Conservation (phyloP, 139 green algal species). For the Mesotaenium endlicherianum region DNA sequence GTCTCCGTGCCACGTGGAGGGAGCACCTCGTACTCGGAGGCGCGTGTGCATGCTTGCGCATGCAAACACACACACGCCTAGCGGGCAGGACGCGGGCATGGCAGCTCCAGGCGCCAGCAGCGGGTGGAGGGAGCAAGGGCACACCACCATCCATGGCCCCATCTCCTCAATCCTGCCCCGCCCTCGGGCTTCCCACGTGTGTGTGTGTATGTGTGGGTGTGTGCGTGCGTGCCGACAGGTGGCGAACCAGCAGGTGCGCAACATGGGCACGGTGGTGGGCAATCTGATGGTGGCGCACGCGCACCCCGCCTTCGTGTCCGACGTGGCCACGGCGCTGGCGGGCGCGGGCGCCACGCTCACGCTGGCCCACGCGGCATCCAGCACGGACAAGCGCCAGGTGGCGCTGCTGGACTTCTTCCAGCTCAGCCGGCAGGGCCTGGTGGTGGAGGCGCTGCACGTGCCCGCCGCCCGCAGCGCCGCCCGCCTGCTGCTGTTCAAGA, state of each 20-base stretch:
- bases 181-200: too few relatives aligned
- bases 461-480: neutral
- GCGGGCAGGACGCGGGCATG: too few relatives aligned
- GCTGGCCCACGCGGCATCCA: neutral
- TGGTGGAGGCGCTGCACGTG: slow-evolving; percentile 8
- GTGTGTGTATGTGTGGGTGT: neutral
- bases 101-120: too few relatives aligned
- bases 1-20: too few relatives aligned
- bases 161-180: too few relatives aligned
- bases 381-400: neutral
- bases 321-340: slow-evolving; percentile 24
- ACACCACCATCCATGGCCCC: too few relatives aligned
- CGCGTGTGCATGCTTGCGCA: too few relatives aligned
- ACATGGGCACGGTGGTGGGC: slow-evolving; percentile 66
- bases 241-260: slow-evolving; percentile 67
- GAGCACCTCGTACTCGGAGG: too few relatives aligned
- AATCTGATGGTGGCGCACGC: slow-evolving; percentile 62
- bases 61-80: too few relatives aligned
- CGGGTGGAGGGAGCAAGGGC: too few relatives aligned
- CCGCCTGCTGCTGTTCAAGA: neutral
- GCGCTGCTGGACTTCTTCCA: neutral
- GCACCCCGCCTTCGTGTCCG: slow-evolving; percentile 34
- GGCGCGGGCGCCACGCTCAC: neutral
- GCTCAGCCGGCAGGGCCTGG: neutral
- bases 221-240: slow-evolving; percentile 23